Base-by-base conservation (phyloP, 768 basidiomycete species). In the Naganishia onofrii region DNA sequence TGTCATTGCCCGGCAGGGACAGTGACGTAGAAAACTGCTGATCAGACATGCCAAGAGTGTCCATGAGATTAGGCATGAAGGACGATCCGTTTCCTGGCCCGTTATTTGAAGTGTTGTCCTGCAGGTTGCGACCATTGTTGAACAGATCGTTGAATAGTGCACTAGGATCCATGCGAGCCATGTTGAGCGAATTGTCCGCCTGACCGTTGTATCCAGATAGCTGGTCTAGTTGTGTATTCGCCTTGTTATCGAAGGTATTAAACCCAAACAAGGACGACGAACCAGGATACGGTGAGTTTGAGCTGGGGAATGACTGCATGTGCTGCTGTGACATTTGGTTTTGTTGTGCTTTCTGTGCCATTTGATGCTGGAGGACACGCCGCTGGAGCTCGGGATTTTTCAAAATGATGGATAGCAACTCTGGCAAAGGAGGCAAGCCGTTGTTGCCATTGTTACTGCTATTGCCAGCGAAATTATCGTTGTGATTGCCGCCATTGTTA, bases 121-220 rank as follows among this genome's bases (percentile, higher is more conserved):
- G 60, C 60, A 63, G 38, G 28, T 63, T 63, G 19, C 60, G 60
- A 2, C 60, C 60, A 26, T 63, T 63, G 60, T 46, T 63, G 60
- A 63, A 63, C 21, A 63, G 60, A 63, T 63, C 60, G 32, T 69
- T 69, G 58, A 69, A 69, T 29, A 69, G 60, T 26, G 68, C 68
- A 52, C 63, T 60, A 28, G 63, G 58, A 64, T 69, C 68, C 48
- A 64, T 64, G 1, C 68, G 68, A 12, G 68, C 32, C 68, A 69
- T 63, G 51, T 60, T 69, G 48, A 69, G 32, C 1, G 58, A 9
- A n/a, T 55, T 51, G 42, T 42, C 29, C 26, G 8, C 21, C 13
- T 34, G 19, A 12, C n/a, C 42, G 15, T 42, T 26, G 17, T 42
- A 63, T 23, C 38, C 38, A 23, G 60, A 23, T 26, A 63, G 8